Conservation (phyloP, 495 filamentous ascomycete species). For the Rusavskia elegans region DNA sequence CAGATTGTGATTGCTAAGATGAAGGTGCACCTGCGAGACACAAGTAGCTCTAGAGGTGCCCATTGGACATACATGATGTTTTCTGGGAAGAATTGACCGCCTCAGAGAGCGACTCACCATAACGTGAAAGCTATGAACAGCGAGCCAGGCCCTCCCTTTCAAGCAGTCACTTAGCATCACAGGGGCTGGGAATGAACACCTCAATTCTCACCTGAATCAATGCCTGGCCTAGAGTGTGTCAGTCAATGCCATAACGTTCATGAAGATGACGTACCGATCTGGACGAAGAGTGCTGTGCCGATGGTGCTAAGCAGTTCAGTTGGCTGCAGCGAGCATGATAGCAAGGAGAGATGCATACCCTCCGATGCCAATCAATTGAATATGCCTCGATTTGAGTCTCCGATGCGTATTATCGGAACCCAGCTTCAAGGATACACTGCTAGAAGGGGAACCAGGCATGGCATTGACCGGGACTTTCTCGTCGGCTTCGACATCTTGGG, state of each 20-base stretch:
- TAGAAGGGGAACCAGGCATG: constrained; percentile 2
- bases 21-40: not conserved
- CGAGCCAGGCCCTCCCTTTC: constrained; percentile 58
- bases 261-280: constrained; percentile 32
- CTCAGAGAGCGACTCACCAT: constrained; percentile 29
- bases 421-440: constrained; percentile 5
- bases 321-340: not conserved
- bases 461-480: not conserved
- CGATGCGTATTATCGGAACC: constrained; percentile 34
- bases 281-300: constrained; percentile 66
- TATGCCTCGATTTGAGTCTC: constrained; percentile 47
- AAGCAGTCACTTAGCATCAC: constrained; percentile 28
- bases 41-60: not conserved
- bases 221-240: not conserved
- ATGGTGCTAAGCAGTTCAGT: constrained; percentile 21
- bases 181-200: not conserved
- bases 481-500: not conserved
- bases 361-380: constrained; percentile 62
- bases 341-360: constrained; percentile 19
- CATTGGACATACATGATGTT: not conserved
- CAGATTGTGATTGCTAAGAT: not conserved
- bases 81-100: not conserved
- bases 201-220: not conserved
- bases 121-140: constrained; percentile 64
- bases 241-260: not conserved